Conservation (phyloP, 192 early-diverging fungal genomes). For the Coemansia sp. region DNA sequence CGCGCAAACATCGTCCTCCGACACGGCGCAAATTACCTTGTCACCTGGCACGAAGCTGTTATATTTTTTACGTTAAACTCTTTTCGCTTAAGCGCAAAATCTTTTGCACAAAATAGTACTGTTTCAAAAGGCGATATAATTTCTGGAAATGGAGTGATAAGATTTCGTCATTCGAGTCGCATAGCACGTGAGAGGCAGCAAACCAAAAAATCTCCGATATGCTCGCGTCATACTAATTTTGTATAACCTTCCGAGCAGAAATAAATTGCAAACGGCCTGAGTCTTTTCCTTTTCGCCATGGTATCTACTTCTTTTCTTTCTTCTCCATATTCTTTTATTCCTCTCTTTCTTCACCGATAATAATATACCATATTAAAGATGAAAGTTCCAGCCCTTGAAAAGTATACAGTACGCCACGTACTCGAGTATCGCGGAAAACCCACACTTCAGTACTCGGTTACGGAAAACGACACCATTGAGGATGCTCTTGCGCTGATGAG, state of each 20-base stretch:
- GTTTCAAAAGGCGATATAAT: no score
- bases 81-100: no score
- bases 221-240: not conserved
- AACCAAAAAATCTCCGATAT: slow-evolving; percentile 4
- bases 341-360: not conserved
- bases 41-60: no score
- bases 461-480: slow-evolving; percentile 22
- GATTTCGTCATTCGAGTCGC: not conserved
- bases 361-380: slow-evolving; percentile 9
- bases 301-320: not conserved
- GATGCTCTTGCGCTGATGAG: slow-evolving; percentile 35
- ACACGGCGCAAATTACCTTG: no score
- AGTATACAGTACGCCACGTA: slow-evolving; percentile 43
- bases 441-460: slow-evolving; percentile 25
- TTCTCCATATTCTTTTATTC: not conserved
- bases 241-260: not conserved
- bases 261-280: not conserved
- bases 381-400: slow-evolving; percentile 31
- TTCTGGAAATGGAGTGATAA: no score
- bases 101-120: no score
- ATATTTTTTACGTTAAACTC: no score
- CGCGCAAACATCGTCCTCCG: no score
- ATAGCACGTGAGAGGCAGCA: not conserved
- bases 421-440: slow-evolving; percentile 44
- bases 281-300: not conserved